phyloP scores from a whole-genome alignment of 371 early-diverging fungal genomes.

The Dinochytrium kinnereticum region DNA sequence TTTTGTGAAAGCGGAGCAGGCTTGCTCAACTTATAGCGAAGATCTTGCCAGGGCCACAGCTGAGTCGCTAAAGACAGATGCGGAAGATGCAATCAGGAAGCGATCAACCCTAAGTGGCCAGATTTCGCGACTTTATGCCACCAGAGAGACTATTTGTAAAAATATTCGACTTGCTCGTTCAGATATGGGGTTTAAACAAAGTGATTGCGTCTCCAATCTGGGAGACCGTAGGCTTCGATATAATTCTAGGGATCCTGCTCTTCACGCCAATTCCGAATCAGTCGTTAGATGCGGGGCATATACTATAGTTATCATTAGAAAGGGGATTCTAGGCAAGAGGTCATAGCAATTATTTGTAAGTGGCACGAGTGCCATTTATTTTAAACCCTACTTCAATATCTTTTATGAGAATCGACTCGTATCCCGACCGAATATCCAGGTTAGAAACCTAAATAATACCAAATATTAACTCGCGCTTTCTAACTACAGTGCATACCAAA shows the following conservation, averaged over 20 bases:
- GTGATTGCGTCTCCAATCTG: neutral
- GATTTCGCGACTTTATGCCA: neutral
- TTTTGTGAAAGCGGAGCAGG: neutral
- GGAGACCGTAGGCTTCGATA: neutral
- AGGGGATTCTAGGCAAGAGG: neutral
- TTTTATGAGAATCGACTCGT: slow-evolving; percentile 31
- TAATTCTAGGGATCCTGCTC: neutral
- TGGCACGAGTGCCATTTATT: no score
- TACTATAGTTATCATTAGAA: neutral
- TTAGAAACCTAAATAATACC: slow-evolving; percentile 59
- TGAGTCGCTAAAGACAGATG: neutral
- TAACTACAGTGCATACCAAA: neutral
- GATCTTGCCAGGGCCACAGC: neutral
- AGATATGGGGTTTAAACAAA: no score
- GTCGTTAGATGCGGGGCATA: neutral
- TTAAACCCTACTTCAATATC: no score
- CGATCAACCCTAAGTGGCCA: neutral
- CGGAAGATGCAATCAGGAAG: neutral
- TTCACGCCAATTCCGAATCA: neutral
- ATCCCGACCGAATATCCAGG: slow-evolving; percentile 67
- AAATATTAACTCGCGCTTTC: neutral
- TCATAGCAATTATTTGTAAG: neutral
- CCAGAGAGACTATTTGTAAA: neutral
- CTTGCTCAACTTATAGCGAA: neutral
- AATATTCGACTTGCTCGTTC: neutral